Percentiles rank a stretch among this genome's conserved stretches.
These are phyloP conservation scores for Earliella scabrosa DNA, from an alignment of 1,284 basidiomycete species.

Conservation along the genomic window DNA sequence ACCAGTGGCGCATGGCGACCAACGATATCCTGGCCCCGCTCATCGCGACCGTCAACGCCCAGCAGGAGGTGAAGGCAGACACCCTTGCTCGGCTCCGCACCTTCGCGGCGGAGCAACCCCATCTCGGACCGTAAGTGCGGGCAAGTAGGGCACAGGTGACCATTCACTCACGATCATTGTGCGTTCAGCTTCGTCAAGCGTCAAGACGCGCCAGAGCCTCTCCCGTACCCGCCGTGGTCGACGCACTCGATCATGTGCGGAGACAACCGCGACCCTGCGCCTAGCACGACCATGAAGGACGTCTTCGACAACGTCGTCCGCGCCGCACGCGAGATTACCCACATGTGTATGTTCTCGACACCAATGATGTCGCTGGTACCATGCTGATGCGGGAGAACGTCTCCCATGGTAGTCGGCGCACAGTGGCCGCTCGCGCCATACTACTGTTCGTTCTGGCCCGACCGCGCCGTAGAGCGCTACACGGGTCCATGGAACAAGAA, in stretches of 20 bases:
- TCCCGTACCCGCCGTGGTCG: slow-evolving; percentile 10
- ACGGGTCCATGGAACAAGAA: slow-evolving; percentile 29
- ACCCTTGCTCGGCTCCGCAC: too few relatives aligned
- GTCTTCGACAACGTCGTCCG: slow-evolving; percentile 24
- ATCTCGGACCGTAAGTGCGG: too few relatives aligned
- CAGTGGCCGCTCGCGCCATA: slow-evolving; percentile 6
- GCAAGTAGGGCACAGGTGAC: too few relatives aligned
- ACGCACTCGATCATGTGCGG: slow-evolving; percentile 18
- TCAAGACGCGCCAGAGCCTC: neutral
- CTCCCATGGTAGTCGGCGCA: slow-evolving; percentile 10
- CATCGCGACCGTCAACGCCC: too few relatives aligned
- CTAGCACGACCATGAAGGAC: slow-evolving; percentile 13
- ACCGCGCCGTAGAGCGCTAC: slow-evolving; percentile 29
- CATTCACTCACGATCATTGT: too few relatives aligned
- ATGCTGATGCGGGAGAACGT: neutral
- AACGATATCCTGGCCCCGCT: too few relatives aligned
- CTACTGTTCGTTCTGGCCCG: slow-evolving; percentile 21
- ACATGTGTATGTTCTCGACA: slow-evolving; percentile 21
- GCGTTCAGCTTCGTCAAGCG: neutral
- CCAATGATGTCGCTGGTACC: neutral
- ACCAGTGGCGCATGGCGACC: too few relatives aligned
- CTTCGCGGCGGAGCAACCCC: too few relatives aligned
- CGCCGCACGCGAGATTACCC: slow-evolving; percentile 17
- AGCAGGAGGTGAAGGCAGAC: too few relatives aligned
- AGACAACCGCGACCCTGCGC: slow-evolving; percentile 18